Evolutionary conservation across 1,284 basidiomycete genomes (phyloP).

Genomic region (Sanghuangporus baumii): DNA sequence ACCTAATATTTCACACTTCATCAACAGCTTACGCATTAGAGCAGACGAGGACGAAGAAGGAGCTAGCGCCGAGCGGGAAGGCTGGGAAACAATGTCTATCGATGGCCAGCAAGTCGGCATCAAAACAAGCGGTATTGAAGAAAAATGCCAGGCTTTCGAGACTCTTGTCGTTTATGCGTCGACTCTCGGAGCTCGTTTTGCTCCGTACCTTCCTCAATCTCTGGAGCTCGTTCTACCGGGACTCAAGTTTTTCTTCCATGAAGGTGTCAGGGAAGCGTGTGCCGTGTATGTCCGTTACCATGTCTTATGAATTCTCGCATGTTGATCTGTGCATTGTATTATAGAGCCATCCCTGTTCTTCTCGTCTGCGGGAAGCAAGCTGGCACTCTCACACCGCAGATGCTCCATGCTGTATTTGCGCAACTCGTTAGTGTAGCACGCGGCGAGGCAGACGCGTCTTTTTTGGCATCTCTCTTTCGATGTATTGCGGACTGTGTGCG

Average conservation of each 20-base stretch:
- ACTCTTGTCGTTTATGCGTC: constrained; percentile 77
- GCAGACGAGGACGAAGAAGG: constrained; percentile 52
- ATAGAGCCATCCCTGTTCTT: constrained; percentile 70
- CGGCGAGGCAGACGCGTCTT: constrained; percentile 65
- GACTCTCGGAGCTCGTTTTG: constrained; percentile 62
- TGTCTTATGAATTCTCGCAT: neutral
- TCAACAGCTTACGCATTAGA: constrained; percentile 1
- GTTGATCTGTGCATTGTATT: constrained; percentile 6
- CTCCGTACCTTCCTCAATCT: constrained; percentile 64
- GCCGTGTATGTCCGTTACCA: constrained; percentile 47
- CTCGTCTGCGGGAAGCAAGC: constrained; percentile 68
- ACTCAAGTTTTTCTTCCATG: constrained; percentile 72
- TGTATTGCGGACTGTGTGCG: constrained; percentile 64
- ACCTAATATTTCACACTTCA: neutral
- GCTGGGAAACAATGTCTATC: constrained; percentile 72
- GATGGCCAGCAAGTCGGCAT: constrained; percentile 75
- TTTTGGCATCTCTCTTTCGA: constrained; percentile 73
- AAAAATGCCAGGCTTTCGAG: constrained; percentile 84
- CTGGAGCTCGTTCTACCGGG: constrained; percentile 70
- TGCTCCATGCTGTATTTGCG: constrained; percentile 64
- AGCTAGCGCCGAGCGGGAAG: constrained; percentile 48
- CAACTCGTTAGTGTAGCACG: constrained; percentile 63
- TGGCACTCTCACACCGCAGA: constrained; percentile 59
- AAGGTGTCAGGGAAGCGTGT: constrained; percentile 76
- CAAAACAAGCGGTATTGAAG: constrained; percentile 74